A percentile compares a stretch with the other conserved stretches of the same genome.
phyloP scores from a whole-genome alignment of 2,329 filamentous ascomycete genomes.

The Aspergillus novoparasiticus region DNA sequence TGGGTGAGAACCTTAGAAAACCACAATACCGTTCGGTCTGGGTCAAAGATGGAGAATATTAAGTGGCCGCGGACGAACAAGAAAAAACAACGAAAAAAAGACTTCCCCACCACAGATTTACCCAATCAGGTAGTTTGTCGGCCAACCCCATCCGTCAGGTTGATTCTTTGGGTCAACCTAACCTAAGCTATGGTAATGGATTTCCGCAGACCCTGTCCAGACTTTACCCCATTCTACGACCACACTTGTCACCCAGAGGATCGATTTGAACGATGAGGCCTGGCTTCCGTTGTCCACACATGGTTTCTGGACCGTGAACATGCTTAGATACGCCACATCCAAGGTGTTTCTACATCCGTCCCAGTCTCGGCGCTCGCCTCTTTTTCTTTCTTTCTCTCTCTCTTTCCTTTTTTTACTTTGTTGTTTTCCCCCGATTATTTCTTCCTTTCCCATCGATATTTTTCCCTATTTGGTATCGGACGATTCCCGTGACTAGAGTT shows the following conservation, averaged over 20 bases:
- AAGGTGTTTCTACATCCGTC: not conserved
- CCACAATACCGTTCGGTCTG: constrained; percentile 5
- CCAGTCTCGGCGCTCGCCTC: not conserved
- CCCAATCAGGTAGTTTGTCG: constrained; percentile 10
- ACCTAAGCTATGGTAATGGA: constrained; percentile 16
- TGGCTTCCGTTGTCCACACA: not conserved
- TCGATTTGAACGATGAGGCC: not conserved
- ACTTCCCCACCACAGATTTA: not conserved
- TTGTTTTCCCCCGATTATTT: not conserved
- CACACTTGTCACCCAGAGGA: not conserved
- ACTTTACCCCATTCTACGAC: constrained; percentile 3
- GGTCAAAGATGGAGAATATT: not conserved
- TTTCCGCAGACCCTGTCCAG: constrained; percentile 17
- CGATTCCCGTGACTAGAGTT: constrained; percentile 3
- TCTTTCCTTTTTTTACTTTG: not conserved
- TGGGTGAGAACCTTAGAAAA: constrained; percentile 6
- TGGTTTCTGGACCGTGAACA: not conserved
- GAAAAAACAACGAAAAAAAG: not conserved
- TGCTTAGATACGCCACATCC: constrained; percentile 1
- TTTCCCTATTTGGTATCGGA: not conserved
- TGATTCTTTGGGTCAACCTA: constrained; percentile 6
- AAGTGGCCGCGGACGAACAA: not conserved
- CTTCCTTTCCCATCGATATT: not conserved
- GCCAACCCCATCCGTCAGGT: constrained; percentile 11
- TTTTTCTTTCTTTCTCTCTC: not conserved